Evolutionary conservation across 257 asterid genomes (phyloP), one percentile per base, ranked within the genome.

Genomic region (Pogostemon cablin): DNA sequence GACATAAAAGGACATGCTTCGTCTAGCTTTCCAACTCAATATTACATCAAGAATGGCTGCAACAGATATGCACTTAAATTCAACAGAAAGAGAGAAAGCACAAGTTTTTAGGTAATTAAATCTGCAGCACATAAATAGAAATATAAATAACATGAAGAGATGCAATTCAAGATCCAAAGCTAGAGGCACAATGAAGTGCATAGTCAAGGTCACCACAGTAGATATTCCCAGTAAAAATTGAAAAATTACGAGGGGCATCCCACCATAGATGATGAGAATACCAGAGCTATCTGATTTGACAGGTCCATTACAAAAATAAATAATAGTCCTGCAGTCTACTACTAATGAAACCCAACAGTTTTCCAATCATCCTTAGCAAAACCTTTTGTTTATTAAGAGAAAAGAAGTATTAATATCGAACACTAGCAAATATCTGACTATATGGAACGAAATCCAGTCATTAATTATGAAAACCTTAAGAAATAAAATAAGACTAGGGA

Each of bases 1-100:
- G 75, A 93, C 99, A 77, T 91, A 84, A 74, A 89, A 84, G 54
- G 99, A 80, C 99, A 93, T 93, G 82, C 96, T 89, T 52, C 70
- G 82, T 82, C 99, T 85, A 72, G 99, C 96, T 89, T 93, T 91
- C 82, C 86, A 91, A 78, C 80, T 91, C 71, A 93, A 80, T 69
- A 89, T 85, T 57, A 93, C 90, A 81, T 93, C 99, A 62, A 93
- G 96, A 74, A 90, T 66, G 71, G 96, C 99, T 93, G 92, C 83
- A 83, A 76, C 87, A 65, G 55, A 38, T 9, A 48, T 54, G 52
- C 34, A 41, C 37, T 67, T 67, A 11, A 10, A 53, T 54, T 71
- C 67, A 78, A 12, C 52, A 54, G 71, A 64, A 71, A 69, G 41
- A 61, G 20, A 53, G 8, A 47, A 62, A 34, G 12, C 8, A 34